Base-by-base conservation (phyloP, 306 rosid genomes). In the Quercus berberidifolia region DNA sequence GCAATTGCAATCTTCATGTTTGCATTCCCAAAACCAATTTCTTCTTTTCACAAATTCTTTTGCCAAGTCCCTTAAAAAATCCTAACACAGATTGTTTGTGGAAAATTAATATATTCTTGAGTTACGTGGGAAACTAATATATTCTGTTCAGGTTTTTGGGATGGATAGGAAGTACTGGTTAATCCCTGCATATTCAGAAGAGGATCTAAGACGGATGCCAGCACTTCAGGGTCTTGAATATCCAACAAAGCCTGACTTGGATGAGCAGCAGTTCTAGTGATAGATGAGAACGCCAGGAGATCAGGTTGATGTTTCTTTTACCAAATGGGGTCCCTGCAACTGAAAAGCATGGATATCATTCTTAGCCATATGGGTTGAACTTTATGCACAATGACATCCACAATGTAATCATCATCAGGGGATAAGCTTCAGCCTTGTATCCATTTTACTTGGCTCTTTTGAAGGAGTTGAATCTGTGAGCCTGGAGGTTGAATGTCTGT, bases 141-240 rank as follows among this genome's bases (percentile, higher is more conserved):
- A 28, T 65, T 46, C 55, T 58, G 26, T 74, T 78, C 90, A 92
- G 93, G 93, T 90, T 58, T 87, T 92, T 71, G 93, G 94, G 74
- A 76, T 75, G 71, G 81, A 90, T 75, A 90, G 80, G 81, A 79
- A 85, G 80, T 89, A 87, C 79, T 92, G 94, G 97, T 85, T 89
- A 80, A 83, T 92, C 74, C 92, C 94, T 17, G 84, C 88, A 65
- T 89, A 86, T 82, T 90, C 93, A 19, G 83, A 83, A 20, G 93
- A 92, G 26, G 91, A 92, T 82, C 58, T 83, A 74, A 90, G 84
- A 78, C 83, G 62, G 75, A 92, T 89, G 43, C 86, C 86, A 28
- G 88, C 82, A 69, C 89, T 92, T 74, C 88, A 79, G 56, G 94
- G 94, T 73, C 84, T 90, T 49, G 91, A 92, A 55, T 90, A 84